A percentile compares a stretch with the other conserved stretches of the same genome.
Conservation (phyloP, 2,329 filamentous ascomycete genomes). For the Cryphonectria radicalis region DNA sequence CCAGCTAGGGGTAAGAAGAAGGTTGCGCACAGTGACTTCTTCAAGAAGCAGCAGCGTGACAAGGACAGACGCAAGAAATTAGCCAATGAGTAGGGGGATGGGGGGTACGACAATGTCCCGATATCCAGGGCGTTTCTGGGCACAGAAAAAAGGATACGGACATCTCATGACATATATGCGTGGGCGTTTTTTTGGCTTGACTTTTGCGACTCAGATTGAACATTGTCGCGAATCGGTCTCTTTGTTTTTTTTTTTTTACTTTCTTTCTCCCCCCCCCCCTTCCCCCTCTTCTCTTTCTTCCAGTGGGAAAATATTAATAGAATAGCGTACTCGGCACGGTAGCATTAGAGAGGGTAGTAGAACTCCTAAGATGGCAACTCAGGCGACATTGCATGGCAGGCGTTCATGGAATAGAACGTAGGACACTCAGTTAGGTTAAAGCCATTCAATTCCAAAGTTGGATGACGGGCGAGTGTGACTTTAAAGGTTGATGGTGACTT, state of each 20-base stretch:
- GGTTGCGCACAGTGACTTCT: constrained; percentile 62
- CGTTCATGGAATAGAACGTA: not conserved
- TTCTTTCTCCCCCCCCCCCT: too few species aligned
- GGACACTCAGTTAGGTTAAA: not conserved
- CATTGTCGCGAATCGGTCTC: not conserved
- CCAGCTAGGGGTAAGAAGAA: constrained; percentile 68
- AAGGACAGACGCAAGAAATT: constrained; percentile 55
- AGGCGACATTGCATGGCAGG: not conserved
- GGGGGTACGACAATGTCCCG: too few species aligned
- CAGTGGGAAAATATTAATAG: not conserved
- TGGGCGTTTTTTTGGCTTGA: not conserved
- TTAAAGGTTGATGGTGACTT: too few species aligned
- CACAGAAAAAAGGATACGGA: not conserved
- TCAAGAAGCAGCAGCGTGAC: constrained; percentile 68
- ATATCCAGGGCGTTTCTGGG: not conserved
- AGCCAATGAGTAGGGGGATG: not conserved
- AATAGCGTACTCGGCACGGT: not conserved
- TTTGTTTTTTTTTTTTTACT: not conserved
- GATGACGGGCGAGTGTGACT: not conserved
- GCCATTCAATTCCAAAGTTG: not conserved
- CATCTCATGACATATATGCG: not conserved
- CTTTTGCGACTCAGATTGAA: not conserved
- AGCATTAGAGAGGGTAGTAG: not conserved
- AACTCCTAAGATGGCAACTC: not conserved
- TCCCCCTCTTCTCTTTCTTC: not conserved